These are phyloP conservation scores for Malassezia sympodialis DNA, from an alignment of 1,284 basidiomycete genomes.

Conservation along the genomic window DNA sequence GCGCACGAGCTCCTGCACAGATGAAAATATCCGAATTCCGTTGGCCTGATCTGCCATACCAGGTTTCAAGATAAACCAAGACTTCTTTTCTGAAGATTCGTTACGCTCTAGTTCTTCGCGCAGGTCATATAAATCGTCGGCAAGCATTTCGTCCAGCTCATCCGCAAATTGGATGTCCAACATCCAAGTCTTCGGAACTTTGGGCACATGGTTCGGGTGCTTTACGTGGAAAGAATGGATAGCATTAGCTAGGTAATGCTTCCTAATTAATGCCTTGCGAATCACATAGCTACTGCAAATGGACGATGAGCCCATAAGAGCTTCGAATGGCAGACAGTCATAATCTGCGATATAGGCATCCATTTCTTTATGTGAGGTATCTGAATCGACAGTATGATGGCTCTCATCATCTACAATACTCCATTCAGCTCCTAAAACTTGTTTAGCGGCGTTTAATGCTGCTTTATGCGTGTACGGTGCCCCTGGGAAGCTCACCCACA, in stretches of 20 bases:
- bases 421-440: constrained; percentile 29
- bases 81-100: constrained; percentile 50
- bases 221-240: constrained; percentile 52
- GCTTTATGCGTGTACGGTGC: constrained; percentile 39
- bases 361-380: background rate
- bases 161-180: constrained; percentile 83
- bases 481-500: constrained; percentile 35
- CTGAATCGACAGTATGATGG: background rate
- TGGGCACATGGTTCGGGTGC: background rate
- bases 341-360: constrained; percentile 39
- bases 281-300: constrained; percentile 73
- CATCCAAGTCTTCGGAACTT: constrained; percentile 69
- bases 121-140: constrained; percentile 86
- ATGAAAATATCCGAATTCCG: constrained; percentile 83
- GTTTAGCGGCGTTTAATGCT: constrained; percentile 23
- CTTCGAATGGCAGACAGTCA: constrained; percentile 40
- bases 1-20: constrained; percentile 60
- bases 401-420: constrained; percentile 6
- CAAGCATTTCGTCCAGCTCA: constrained; percentile 85
- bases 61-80: constrained; percentile 63
- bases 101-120: constrained; percentile 53
- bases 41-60: constrained; percentile 94
- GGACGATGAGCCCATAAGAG: constrained; percentile 16
- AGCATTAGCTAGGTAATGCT: constrained; percentile 76
- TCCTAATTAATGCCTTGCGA: constrained; percentile 84